Conservation (phyloP, 116 monocot species). For the Papilionanthe hybrid region DNA sequence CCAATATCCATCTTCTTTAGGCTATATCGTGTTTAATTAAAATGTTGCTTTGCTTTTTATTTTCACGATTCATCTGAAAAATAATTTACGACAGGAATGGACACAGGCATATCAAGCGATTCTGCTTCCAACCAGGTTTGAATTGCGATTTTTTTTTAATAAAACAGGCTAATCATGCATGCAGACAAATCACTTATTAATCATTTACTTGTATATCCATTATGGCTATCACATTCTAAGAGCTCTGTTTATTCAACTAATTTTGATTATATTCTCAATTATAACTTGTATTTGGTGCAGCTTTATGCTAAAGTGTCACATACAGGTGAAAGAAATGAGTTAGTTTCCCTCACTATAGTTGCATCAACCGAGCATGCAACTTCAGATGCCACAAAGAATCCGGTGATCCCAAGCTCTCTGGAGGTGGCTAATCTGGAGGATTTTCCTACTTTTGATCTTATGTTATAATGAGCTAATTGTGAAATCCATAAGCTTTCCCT, state of each 20-base stretch:
- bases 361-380: conserved; percentile 2
- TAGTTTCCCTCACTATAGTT: not conserved
- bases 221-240: not conserved
- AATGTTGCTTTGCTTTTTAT: not conserved
- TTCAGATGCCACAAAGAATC: not conserved
- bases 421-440: conserved; percentile 4
- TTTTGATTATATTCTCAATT: not conserved
- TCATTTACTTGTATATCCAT: not conserved
- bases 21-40: not conserved
- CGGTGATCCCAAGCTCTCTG: not conserved
- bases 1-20: not conserved
- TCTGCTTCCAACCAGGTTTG: not conserved
- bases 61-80: not conserved
- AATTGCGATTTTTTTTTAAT: not conserved
- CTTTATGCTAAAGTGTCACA: not conserved
- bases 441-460: conserved; percentile 34
- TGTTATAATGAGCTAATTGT: conserved; percentile 12
- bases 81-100: not conserved
- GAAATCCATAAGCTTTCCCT: not conserved
- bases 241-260: not conserved
- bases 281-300: conserved; percentile 13
- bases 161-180: not conserved
- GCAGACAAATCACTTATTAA: not conserved
- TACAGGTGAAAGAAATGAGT: conserved; percentile 7
- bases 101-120: not conserved